phyloP scores from a whole-genome alignment of 2,329 filamentous ascomycete genomes.

The Massarina eburnea region DNA sequence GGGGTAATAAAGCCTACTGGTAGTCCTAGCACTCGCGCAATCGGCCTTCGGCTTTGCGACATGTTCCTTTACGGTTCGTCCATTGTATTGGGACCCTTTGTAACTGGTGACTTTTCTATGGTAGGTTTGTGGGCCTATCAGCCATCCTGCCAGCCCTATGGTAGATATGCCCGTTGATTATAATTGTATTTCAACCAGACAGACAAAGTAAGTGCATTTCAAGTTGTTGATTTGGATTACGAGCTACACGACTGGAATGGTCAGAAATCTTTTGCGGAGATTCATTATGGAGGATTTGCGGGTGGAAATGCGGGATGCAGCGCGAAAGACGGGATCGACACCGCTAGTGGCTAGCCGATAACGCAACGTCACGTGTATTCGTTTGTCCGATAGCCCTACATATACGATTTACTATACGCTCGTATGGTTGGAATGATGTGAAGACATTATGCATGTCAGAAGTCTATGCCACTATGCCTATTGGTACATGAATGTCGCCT shows the following conservation, averaged over 20 bases:
- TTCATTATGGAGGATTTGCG: background rate
- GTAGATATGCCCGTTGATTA: background rate
- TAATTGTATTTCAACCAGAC: too few relatives aligned
- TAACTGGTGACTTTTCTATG: background rate
- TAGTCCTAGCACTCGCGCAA: constrained; percentile 7
- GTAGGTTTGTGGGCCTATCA: background rate
- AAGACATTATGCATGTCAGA: background rate
- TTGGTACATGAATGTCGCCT: constrained; percentile 11
- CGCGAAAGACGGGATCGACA: constrained; percentile 1
- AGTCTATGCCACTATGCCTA: constrained; percentile 15
- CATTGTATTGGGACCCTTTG: background rate
- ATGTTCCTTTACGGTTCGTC: background rate
- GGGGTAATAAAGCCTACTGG: background rate
- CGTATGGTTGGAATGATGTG: background rate
- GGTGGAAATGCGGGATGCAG: background rate
- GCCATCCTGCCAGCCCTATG: too few relatives aligned
- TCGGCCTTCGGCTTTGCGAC: constrained; percentile 8
- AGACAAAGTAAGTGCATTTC: background rate
- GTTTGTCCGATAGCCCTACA: background rate
- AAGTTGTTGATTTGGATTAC: background rate
- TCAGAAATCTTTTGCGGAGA: background rate
- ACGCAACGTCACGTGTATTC: constrained; percentile 3
- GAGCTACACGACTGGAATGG: too few relatives aligned
- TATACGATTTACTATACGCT: background rate
- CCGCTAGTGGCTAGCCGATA: constrained; percentile 1